Evolutionary conservation across 768 basidiomycete genomes (phyloP), one percentile per base, ranked within the genome.

Genomic region (Pleurotus salmoneostramineus): DNA sequence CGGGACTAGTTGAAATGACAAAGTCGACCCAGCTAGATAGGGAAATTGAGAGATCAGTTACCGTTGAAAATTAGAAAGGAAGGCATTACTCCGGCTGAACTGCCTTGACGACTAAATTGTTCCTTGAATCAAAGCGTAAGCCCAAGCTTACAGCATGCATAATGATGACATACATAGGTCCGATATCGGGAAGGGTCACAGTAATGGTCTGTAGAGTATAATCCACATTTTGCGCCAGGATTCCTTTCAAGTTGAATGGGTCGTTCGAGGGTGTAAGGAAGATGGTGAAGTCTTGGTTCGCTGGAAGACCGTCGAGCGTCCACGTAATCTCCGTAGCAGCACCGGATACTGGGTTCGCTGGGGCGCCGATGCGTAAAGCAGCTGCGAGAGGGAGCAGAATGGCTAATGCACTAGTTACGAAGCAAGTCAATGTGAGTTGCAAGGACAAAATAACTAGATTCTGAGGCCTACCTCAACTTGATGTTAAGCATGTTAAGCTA

Each of bases 251-350:
- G 7, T 40, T 40, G 31, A 54, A 54, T 54, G 51, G 35, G 14
- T 52, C 50, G 50, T 52, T 21, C 4, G 50, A 33, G 17, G 8
- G 37, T 36, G 43, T 54, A 14, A 54, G 51, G 36, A 54, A 54
- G 7, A 54, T 43, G 17, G 36, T 54, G 14, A 52, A 52, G 17
- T 52, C 36, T 21, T 31, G 7, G 34, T 52, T 52, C 15, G 50
- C 50, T 2, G 50, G 50, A 40, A 52, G 50, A 6, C 50, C 50
- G 21, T 52, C 50, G 0, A 52, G 50, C 5, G 50, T 36, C 50
- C 50, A 52, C n/a, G 50, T 52, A 40, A 52, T 52, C 6, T 52
- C 35, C 31, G 50, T 52, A 14, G 37, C 50, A 6, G 50, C 50
- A 10, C 50, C 50, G 6, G 50, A 52, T 6, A 52, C 50, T 5